Percentiles rank a stretch among this genome's conserved stretches.
Conservation (phyloP, 2,329 filamentous ascomycete species). For the Talaromyces sp. region DNA sequence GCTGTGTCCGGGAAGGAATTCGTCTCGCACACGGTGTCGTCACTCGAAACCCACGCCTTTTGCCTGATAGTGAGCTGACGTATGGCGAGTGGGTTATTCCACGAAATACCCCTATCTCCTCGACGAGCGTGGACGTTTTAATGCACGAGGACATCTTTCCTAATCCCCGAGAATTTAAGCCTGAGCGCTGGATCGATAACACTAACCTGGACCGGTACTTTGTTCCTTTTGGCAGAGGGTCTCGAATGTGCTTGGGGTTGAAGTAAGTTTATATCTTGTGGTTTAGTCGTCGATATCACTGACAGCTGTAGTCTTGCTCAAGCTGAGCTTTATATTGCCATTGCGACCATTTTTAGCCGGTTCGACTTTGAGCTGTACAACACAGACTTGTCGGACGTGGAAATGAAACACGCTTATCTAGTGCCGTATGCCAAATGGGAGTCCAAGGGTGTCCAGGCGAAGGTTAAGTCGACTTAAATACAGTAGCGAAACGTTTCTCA, state of each 20-base stretch:
- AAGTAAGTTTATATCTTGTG: conserved; percentile 28
- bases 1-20: conserved; percentile 19
- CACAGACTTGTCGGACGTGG: conserved; percentile 16
- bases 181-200: conserved; percentile 31
- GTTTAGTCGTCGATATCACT: background rate
- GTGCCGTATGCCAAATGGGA: conserved; percentile 5
- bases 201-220: conserved; percentile 21
- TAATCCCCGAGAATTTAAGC: conserved; percentile 27
- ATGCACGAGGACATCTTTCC: conserved; percentile 17
- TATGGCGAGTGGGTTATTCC: conserved; percentile 7
- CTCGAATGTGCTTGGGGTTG: conserved; percentile 32
- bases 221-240: background rate
- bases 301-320: conserved; percentile 24
- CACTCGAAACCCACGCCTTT: conserved; percentile 4
- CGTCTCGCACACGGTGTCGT: conserved; percentile 5
- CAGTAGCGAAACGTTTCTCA: background rate
- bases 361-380: conserved; percentile 28
- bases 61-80: background rate
- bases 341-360: conserved; percentile 25
- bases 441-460: conserved; percentile 4
- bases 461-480: background rate
- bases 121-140: conserved; percentile 6
- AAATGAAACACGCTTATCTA: conserved; percentile 8
- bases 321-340: conserved; percentile 27
- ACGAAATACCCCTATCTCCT: conserved; percentile 4